Evolutionary conservation across 805 yeast species (phyloP).

Genomic region (Teunomyces tritomae): DNA sequence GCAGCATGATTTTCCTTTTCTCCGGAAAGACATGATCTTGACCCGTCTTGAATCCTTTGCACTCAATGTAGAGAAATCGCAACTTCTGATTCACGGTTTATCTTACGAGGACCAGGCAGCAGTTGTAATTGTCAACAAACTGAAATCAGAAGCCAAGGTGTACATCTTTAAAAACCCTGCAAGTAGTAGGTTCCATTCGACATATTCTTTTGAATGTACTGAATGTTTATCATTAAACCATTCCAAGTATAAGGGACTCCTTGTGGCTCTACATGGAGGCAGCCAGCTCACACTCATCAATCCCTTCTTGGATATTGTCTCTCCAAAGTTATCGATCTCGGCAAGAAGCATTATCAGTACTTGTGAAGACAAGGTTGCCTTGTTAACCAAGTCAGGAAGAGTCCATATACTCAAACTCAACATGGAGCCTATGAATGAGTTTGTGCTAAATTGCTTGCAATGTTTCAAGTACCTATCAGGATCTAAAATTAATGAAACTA

Average conservation of each 20-base stretch:
- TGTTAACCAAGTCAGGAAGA: conserved; percentile 19
- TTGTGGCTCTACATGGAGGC: conserved; percentile 39
- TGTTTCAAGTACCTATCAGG: conserved; percentile 55
- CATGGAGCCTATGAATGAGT: conserved; percentile 43
- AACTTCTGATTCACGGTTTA: conserved; percentile 38
- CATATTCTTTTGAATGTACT: conserved; percentile 23
- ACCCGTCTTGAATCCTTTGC: conserved; percentile 53
- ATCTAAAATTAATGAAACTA: conserved; percentile 52
- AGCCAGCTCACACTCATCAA: conserved; percentile 44
- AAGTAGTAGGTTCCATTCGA: conserved; percentile 26
- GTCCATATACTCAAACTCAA: conserved; percentile 30
- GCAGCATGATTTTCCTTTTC: conserved; percentile 27
- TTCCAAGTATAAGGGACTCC: conserved; percentile 40
- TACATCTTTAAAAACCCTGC: conserved; percentile 45
- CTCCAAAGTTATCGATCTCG: conserved; percentile 24
- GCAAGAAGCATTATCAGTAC: conserved; percentile 26
- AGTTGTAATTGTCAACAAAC: conserved; percentile 50
- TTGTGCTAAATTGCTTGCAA: conserved; percentile 46
- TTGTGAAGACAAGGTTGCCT: conserved; percentile 25
- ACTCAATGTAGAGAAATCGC: conserved; percentile 24
- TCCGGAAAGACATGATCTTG: conserved; percentile 68
- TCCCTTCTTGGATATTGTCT: conserved; percentile 53
- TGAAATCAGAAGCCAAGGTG: conserved; percentile 43
- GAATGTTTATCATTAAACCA: conserved; percentile 42
- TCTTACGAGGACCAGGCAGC: conserved; percentile 58